Evolutionary conservation across 345 rosid genomes (phyloP), one percentile per base, ranked within the genome.

Genomic region (Pugionium cornutum): DNA sequence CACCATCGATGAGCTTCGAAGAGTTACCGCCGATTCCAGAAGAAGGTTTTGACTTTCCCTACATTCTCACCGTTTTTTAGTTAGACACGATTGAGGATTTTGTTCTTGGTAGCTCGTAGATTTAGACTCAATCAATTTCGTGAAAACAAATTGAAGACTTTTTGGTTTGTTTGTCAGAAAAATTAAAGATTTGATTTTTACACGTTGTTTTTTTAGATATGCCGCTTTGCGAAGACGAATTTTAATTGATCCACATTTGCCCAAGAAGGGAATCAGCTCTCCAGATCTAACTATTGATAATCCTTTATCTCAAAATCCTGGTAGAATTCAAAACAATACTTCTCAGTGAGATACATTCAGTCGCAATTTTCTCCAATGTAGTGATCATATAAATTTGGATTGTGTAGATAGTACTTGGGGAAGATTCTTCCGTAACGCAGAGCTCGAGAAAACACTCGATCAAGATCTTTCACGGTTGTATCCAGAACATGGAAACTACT

Each of bases 261-360:
- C 80, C 2, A 92, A 87, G 75, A 85, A 80, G 62, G 88, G 85
- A 78, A 81, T 74, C 64, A 83, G 52, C 67, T 79, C 91, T 54
- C 80, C 85, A 67, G 72, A 87, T 81, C 87, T 79, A 53, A 82
- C 78, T 11, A 76, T 92, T 57, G 98, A 92, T 71, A 92, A 92
- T 77, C 98, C 98, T 18, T 78, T 92, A 27, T 92, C 98, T 29
- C 98, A 86, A 70, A 92, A 89, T 77, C 98, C 98, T 74, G 98
- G 98, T 89, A 66, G 68, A 2, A 8, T 1, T 1, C 5, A 35
- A n/a, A 66, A 37, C 31, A 9, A 10, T 34, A 27, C 56, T 64
- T 65, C 48, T 60, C 65, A 33, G 11, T 47, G 7, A 40, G 7
- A 28, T 51, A 8, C 64, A 35, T 50, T 36, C 34, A 36, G 1